Percentiles rank a stretch among this genome's conserved stretches.
These are phyloP conservation scores for Exidia glandulosa DNA, from an alignment of 768 basidiomycete genomes.

Conservation along the genomic window DNA sequence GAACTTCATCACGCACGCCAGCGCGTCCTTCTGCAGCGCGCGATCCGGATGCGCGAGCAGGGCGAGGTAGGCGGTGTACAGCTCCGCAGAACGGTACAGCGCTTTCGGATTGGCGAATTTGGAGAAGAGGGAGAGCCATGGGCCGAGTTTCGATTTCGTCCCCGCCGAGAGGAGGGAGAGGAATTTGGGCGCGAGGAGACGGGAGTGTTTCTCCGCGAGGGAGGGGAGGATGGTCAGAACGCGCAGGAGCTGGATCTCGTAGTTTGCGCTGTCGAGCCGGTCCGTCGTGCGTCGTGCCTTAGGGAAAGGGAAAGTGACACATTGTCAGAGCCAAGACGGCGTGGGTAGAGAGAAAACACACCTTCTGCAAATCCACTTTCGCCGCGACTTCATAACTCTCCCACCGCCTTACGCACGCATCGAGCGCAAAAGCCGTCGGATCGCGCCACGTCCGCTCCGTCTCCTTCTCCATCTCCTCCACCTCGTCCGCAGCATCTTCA, in stretches of 20 bases:
- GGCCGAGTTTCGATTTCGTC: neutral
- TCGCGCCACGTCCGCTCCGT: slow-evolving; percentile 70
- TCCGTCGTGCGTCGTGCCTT: slow-evolving; percentile 27
- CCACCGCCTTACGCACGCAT: neutral
- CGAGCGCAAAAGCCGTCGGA: slow-evolving; percentile 33
- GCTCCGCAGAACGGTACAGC: slow-evolving; percentile 51
- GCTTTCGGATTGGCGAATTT: slow-evolving; percentile 94
- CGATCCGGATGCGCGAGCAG: slow-evolving; percentile 80
- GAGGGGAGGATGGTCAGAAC: slow-evolving; percentile 57
- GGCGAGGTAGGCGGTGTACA: slow-evolving; percentile 56
- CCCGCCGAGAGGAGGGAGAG: slow-evolving; percentile 27
- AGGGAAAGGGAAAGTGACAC: neutral
- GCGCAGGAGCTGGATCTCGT: slow-evolving; percentile 70
- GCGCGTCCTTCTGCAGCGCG: slow-evolving; percentile 57
- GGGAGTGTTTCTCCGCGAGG: slow-evolving; percentile 78
- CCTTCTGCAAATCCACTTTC: neutral
- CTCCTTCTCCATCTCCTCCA: slow-evolving; percentile 32
- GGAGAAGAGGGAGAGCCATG: slow-evolving; percentile 76
- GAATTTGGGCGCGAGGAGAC: slow-evolving; percentile 80
- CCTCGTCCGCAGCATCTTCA: slow-evolving; percentile 14
- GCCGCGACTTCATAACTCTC: neutral
- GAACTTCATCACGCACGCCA: slow-evolving; percentile 75
- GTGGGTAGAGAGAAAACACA: neutral
- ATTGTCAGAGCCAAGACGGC: neutral
- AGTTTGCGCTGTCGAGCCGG: slow-evolving; percentile 63